phyloP scores from a whole-genome alignment of 2,329 filamentous ascomycete genomes.

The Tolypocladium capitatum region DNA sequence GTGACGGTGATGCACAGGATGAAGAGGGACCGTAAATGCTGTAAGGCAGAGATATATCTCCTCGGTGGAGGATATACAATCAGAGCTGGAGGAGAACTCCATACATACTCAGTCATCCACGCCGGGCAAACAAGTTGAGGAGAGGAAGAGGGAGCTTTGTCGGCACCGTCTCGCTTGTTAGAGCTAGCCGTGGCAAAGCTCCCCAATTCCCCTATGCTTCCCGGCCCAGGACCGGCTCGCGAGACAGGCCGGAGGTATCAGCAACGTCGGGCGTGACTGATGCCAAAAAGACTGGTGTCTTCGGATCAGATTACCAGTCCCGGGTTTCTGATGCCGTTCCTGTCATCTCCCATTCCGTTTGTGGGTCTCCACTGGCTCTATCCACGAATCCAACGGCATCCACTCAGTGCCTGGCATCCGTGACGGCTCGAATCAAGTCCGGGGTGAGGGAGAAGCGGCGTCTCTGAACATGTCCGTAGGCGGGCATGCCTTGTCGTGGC shows the following conservation, averaged over 20 bases:
- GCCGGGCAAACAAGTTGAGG: constrained; percentile 1
- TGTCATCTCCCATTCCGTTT: constrained; percentile 2
- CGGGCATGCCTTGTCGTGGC: neutral
- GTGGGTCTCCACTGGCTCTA: neutral
- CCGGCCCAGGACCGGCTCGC: neutral
- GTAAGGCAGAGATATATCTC: neutral
- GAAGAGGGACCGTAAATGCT: neutral
- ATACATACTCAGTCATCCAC: neutral
- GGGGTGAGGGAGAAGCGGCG: neutral
- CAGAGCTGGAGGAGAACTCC: neutral
- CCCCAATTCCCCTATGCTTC: neutral
- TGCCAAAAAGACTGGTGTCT: neutral
- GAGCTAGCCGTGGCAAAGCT: neutral
- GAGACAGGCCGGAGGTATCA: neutral
- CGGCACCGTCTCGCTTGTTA: constrained; percentile 1
- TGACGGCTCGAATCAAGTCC: neutral
- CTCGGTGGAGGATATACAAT: neutral
- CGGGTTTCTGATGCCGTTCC: neutral
- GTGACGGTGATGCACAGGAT: neutral
- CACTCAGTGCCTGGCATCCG: neutral
- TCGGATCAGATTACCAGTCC: neutral
- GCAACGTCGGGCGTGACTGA: neutral
- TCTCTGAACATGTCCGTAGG: neutral
- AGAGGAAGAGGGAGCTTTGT: neutral
- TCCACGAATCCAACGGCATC: neutral